These are phyloP conservation scores for Trebouxia sp. DNA, from an alignment of 139 green algal genomes.

Conservation along the genomic window DNA sequence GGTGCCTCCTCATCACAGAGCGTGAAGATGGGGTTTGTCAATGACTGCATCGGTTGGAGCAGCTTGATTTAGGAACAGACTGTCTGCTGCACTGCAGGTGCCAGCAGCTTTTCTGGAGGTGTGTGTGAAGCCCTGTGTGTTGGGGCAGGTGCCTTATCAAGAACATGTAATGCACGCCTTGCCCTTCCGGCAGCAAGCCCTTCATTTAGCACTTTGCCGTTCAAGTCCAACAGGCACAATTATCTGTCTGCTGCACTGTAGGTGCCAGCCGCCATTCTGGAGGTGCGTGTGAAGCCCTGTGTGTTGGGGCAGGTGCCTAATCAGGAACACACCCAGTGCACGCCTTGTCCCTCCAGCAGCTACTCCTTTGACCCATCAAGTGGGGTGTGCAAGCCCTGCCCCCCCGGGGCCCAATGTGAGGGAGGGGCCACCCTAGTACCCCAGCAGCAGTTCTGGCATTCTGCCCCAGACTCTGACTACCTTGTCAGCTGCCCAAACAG, in stretches of 20 bases:
- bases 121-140: not conserved
- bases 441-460: not conserved
- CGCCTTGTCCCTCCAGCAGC: not conserved
- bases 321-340: not conserved
- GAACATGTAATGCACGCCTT: not conserved
- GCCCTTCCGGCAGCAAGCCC: not conserved
- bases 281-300: not conserved
- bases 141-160: not conserved
- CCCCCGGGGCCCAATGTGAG: not conserved
- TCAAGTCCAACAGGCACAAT: not conserved
- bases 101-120: not conserved
- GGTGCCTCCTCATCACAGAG: too few species aligned
- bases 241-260: not conserved
- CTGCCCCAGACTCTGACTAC: not conserved
- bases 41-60: too few species aligned
- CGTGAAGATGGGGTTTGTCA: too few species aligned
- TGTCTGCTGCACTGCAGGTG: not conserved
- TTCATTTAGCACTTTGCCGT: not conserved
- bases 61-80: too few species aligned
- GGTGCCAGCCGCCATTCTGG: not conserved
- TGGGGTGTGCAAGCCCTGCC: not conserved
- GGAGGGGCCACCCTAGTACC: not conserved
- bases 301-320: not conserved
- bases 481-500: not conserved
- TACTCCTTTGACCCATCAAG: not conserved